Conservation (phyloP, 371 early-diverging fungal genomes). For the Apophysomyces ossiformis region DNA sequence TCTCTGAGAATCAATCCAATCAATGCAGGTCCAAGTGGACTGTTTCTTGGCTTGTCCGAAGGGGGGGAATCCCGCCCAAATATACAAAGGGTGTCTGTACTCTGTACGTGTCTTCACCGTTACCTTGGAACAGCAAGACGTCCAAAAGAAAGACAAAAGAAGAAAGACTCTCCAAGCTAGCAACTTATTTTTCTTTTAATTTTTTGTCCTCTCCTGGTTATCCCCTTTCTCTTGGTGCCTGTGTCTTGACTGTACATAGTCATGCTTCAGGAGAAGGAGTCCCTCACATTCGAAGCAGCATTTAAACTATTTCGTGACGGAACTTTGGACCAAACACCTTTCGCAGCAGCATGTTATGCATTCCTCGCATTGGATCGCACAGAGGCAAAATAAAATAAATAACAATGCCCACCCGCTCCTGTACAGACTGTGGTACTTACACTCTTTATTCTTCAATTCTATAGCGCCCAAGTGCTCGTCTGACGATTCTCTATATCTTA, state of each 20-base stretch:
- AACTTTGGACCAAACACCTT: constrained; percentile 13
- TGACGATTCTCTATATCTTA: constrained; percentile 44
- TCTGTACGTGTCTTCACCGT: no score
- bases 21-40: no score
- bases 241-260: background rate
- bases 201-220: background rate
- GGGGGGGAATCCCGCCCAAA: no score
- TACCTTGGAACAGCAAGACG: no score
- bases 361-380: constrained; percentile 22
- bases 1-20: no score
- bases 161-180: background rate
- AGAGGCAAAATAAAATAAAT: constrained; percentile 14
- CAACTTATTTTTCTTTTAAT: background rate
- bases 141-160: background rate
- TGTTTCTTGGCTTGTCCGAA: no score
- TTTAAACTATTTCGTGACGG: constrained; percentile 18
- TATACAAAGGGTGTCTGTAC: no score
- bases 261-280: constrained; percentile 8
- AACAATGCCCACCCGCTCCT: constrained; percentile 19
- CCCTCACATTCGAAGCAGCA: constrained; percentile 19
- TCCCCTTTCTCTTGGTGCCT: background rate
- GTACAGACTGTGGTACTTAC: background rate
- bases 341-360: constrained; percentile 24
- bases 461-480: constrained; percentile 26
- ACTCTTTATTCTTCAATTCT: background rate